phyloP scores from a whole-genome alignment of 1,284 basidiomycete genomes.

The Boletus mariae region DNA sequence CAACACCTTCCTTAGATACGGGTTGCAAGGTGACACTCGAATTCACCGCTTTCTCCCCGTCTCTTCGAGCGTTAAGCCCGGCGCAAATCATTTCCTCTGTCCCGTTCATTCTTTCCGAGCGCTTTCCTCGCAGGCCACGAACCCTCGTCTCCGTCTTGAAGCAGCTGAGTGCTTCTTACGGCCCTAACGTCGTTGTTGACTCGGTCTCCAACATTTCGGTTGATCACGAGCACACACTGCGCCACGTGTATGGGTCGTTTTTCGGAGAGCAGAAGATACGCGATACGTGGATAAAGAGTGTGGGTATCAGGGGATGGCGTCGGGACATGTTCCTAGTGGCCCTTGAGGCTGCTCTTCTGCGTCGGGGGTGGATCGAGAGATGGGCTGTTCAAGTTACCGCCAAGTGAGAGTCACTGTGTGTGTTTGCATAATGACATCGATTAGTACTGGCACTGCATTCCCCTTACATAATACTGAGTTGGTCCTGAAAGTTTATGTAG shows the following conservation, averaged over 20 bases:
- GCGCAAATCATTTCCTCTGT: slow-evolving; percentile 24
- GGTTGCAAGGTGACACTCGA: slow-evolving; percentile 20
- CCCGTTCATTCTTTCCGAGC: slow-evolving; percentile 24
- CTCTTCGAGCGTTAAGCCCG: slow-evolving; percentile 19
- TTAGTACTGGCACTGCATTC: too few species aligned
- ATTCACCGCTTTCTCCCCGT: slow-evolving; percentile 29
- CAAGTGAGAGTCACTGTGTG: slow-evolving; percentile 6
- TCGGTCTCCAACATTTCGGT: slow-evolving; percentile 43
- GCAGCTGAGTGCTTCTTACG: slow-evolving; percentile 23
- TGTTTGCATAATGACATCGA: neutral
- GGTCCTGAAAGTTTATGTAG: neutral
- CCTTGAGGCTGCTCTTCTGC: slow-evolving; percentile 53
- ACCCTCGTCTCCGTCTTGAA: slow-evolving; percentile 22
- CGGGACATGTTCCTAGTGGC: slow-evolving; percentile 44
- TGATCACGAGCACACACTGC: slow-evolving; percentile 31
- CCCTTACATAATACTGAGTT: neutral
- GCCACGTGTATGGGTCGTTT: slow-evolving; percentile 25
- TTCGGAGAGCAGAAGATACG: slow-evolving; percentile 28
- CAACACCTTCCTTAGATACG: slow-evolving; percentile 5
- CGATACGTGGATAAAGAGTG: slow-evolving; percentile 30
- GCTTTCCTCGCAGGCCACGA: slow-evolving; percentile 19
- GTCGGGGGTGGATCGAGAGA: slow-evolving; percentile 35
- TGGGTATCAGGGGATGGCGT: slow-evolving; percentile 44
- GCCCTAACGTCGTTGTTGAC: slow-evolving; percentile 38
- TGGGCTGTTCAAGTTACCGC: slow-evolving; percentile 34